Evolutionary conservation across 768 basidiomycete species (phyloP), one percentile per base, ranked within the genome.

Genomic region (Macrolepiota fuliginosa): DNA sequence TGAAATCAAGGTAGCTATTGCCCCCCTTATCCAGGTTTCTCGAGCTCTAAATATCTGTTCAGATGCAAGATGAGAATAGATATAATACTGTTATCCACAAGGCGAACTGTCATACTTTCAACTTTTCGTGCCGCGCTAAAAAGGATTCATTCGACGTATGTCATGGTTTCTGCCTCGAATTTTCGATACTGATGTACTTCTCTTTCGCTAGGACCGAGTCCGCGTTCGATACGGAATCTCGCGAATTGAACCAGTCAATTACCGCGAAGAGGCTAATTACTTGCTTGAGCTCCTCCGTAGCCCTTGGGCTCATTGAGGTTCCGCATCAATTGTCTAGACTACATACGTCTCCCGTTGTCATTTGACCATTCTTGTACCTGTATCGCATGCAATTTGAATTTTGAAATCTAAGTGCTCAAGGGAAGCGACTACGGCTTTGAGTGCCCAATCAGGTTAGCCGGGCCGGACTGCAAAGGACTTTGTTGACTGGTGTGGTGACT

Each of bases 171-270:
- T 36, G 40, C 56, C 29, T 51, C 25, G 27, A 17, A 29, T 11
- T 15, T 15, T 37, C 40, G 22, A 58, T 6, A 15, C 47, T 58
- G 22, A 42, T 24, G 13, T 52, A 15, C 32, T 52, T 27, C 11
- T n/a, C 12, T 24, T 51, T 60, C 52, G 59, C 11, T 63, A 96
- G 94, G 93, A 92, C n/a, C 81, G 82, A 70, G 81, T 83, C 2
- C 88, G 95, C 24, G 86, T 92, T 50, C 86, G 93, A 39, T 96
- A 94, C 69, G 90, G 89, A 3, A 89, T 95, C 67, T 83, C 86
- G 54, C 83, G 81, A 56, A 88, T 92, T 11, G 74, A 71, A 47
- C 76, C 79, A 15, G 70, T 93, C 42, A 83, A 96, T 68, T 96
- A 88, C 70, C 79, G 79, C 58, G 85, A 83, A 71, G 93, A 89